These are phyloP conservation scores for Cyamopsis tetragonoloba DNA, from an alignment of 306 rosid genomes.

Conservation along the genomic window DNA sequence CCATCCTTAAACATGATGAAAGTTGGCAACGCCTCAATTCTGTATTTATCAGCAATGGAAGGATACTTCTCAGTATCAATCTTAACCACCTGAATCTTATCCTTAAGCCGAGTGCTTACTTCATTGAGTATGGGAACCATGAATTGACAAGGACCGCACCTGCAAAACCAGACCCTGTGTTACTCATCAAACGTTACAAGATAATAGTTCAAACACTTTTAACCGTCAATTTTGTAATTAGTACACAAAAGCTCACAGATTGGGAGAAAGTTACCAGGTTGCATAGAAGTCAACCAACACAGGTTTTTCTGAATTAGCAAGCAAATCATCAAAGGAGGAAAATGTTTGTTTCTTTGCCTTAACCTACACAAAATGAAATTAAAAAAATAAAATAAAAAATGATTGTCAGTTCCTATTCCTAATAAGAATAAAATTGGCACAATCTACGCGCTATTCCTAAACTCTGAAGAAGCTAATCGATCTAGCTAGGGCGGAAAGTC, in stretches of 20 bases:
- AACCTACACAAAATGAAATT: constrained; percentile 45
- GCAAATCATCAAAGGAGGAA: constrained; percentile 79
- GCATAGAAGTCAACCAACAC: constrained; percentile 96
- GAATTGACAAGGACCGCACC: constrained; percentile 99
- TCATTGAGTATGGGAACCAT: constrained; percentile 89
- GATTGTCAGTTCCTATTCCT: constrained; percentile 3
- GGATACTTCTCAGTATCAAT: constrained; percentile 96
- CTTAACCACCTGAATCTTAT: constrained; percentile 71
- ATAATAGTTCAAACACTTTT: neutral
- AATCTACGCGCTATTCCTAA: neutral
- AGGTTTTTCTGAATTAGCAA: constrained; percentile 68
- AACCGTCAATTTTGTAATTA: neutral
- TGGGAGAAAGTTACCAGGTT: constrained; percentile 61
- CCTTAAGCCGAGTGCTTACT: constrained; percentile 58
- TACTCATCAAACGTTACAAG: constrained; percentile 15
- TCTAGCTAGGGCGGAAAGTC: neutral
- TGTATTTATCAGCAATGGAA: constrained; percentile 68
- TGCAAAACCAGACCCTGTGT: constrained; percentile 30
- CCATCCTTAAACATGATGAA: constrained; percentile 90
- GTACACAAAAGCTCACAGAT: neutral
- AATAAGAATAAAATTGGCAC: neutral
- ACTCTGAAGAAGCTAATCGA: neutral
- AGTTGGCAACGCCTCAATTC: constrained; percentile 86
- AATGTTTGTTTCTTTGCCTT: constrained; percentile 79
- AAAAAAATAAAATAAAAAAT: neutral